Conservation (phyloP, 345 rosid species). For the Rhizophora apiculata region DNA sequence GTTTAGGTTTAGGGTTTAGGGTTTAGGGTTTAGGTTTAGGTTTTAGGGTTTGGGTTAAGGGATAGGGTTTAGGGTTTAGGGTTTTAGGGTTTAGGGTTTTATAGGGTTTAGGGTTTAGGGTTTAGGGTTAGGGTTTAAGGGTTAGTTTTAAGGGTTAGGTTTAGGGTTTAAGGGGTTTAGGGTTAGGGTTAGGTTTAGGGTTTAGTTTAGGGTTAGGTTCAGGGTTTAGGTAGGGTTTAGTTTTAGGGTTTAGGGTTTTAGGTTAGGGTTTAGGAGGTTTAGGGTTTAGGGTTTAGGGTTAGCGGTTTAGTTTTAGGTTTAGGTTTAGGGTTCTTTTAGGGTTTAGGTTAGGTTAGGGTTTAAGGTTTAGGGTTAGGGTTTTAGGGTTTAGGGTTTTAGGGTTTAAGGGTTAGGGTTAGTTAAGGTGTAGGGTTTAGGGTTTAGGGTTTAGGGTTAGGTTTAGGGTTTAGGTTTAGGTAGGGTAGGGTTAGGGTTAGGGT, state of each 20-base stretch:
- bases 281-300: conserved; percentile 33
- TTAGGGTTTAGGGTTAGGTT: conserved; percentile 11
- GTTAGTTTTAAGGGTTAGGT: too few species aligned
- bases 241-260: conserved; percentile 16
- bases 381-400: conserved; percentile 16
- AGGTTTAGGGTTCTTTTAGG: conserved; percentile 8
- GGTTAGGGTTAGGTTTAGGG: not conserved
- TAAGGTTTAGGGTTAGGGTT: conserved; percentile 24
- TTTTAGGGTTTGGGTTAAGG: conserved; percentile 22
- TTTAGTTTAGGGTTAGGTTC: not conserved
- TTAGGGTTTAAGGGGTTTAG: conserved; percentile 18
- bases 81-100: conserved; percentile 18
- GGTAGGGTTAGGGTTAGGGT: conserved; percentile 7
- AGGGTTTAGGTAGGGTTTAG: conserved; percentile 10
- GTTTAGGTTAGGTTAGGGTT: conserved; percentile 24
- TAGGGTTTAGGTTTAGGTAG: not conserved
- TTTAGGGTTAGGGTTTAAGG: conserved; percentile 19
- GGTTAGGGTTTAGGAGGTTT: conserved; percentile 26
- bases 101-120: conserved; percentile 18
- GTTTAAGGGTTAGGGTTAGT: too few species aligned
- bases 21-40: conserved; percentile 18
- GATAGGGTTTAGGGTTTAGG: conserved; percentile 21
- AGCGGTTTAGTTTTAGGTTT: not conserved
- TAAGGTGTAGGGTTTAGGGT: conserved; percentile 10
- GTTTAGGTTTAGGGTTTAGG: conserved; percentile 23